These are phyloP conservation scores for Tagetes patula DNA, from an alignment of 129 eudicot species.

Conservation along the genomic window DNA sequence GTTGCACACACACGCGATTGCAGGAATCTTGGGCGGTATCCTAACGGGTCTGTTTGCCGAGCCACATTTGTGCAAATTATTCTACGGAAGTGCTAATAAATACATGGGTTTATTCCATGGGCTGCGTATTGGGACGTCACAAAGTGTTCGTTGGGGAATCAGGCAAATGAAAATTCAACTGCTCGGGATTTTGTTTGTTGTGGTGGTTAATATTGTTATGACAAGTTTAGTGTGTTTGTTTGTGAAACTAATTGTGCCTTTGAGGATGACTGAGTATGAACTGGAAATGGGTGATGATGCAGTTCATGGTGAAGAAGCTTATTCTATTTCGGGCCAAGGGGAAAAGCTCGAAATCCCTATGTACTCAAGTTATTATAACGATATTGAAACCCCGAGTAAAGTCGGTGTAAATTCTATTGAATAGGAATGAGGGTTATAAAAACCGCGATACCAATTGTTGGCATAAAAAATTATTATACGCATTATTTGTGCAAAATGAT, in stretches of 20 bases:
- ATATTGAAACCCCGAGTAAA: conserved; percentile 33
- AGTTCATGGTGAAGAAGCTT: conserved; percentile 80
- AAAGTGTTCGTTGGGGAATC: conserved; percentile 39
- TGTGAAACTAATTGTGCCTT: conserved; percentile 55
- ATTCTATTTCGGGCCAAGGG: conserved; percentile 76
- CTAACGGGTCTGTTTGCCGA: conserved; percentile 59
- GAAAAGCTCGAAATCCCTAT: conserved; percentile 51
- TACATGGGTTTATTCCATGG: conserved; percentile 61
- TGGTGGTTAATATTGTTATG: conserved; percentile 49
- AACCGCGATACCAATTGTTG: background rate
- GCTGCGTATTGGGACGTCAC: conserved; percentile 31
- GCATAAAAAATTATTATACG: background rate
- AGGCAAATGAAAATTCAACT: conserved; percentile 65
- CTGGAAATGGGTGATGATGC: conserved; percentile 74
- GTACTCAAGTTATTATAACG: conserved; percentile 42
- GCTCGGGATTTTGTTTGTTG: conserved; percentile 52
- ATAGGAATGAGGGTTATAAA: conserved; percentile 1
- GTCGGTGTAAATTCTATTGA: conserved; percentile 15
- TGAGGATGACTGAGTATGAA: conserved; percentile 64
- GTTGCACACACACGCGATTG: conserved; percentile 61
- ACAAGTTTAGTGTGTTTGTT: conserved; percentile 62
- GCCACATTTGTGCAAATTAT: conserved; percentile 50
- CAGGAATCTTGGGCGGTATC: conserved; percentile 56
- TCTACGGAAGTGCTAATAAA: conserved; percentile 38
- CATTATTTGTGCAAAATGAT: background rate